A percentile compares a stretch with the other conserved stretches of the same genome.
These are phyloP conservation scores for Taiozyma sp. DNA, from an alignment of 1,139 yeast species.

Conservation along the genomic window DNA sequence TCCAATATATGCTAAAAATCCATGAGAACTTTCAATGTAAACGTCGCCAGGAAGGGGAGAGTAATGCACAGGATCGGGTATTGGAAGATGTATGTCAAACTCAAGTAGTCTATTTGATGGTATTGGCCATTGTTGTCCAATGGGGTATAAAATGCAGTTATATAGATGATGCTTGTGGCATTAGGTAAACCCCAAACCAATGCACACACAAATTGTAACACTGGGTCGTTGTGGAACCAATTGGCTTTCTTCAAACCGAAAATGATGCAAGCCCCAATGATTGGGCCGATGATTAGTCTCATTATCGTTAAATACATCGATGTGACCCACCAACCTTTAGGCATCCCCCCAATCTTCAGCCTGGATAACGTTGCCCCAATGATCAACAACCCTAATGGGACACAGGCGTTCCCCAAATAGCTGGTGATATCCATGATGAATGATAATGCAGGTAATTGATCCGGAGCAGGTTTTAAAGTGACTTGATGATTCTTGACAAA, in stretches of 20 bases:
- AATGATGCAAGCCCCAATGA: slow-evolving; percentile 51
- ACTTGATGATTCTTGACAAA: slow-evolving; percentile 39
- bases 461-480: slow-evolving; percentile 65
- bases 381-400: slow-evolving; percentile 76
- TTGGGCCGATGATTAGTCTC: slow-evolving; percentile 49
- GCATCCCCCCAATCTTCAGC: slow-evolving; percentile 60
- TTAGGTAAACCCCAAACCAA: slow-evolving; percentile 77
- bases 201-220: slow-evolving; percentile 50
- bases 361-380: slow-evolving; percentile 86
- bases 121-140: slow-evolving; percentile 68
- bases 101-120: slow-evolving; percentile 77
- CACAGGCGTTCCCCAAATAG: slow-evolving; percentile 82
- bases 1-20: not conserved
- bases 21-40: slow-evolving; percentile 31
- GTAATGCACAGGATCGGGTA: slow-evolving; percentile 55
- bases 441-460: slow-evolving; percentile 64
- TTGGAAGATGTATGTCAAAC: slow-evolving; percentile 63
- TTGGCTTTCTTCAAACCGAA: slow-evolving; percentile 30
- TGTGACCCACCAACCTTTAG: slow-evolving; percentile 42
- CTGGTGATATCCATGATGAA: slow-evolving; percentile 73
- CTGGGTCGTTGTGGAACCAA: slow-evolving; percentile 40
- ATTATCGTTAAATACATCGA: slow-evolving; percentile 38
- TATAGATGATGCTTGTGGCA: slow-evolving; percentile 77
- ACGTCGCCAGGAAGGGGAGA: slow-evolving; percentile 55
- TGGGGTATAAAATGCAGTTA: slow-evolving; percentile 84